Base-by-base conservation (phyloP, 441 rosid genomes). In the Theobroma grandiflorum region DNA sequence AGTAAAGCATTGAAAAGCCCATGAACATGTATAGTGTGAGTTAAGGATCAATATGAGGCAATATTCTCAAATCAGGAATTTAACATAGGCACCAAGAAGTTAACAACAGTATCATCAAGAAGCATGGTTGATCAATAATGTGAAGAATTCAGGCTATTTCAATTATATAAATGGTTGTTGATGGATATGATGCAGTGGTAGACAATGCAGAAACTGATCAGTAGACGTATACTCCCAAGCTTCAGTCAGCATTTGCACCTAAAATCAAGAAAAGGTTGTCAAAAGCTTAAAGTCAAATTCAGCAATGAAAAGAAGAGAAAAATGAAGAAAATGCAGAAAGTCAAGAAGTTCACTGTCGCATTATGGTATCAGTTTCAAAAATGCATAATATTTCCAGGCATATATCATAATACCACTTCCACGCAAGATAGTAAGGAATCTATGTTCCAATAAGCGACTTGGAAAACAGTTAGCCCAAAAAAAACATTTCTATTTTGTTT, bases 101-200 rank as follows among this genome's bases (percentile, higher is more conserved):
- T 40, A 81, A 67, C n/a, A 37, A 68, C 35, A 75, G 63, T 79
- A 68, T 68, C 61, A 47, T 64, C 62, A 79, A 74, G 73, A 53
- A 59, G 58, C 49, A 61, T 45, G 52, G 62, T 66, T 74, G 64
- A 68, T 43, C 31, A 18, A 71, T 57, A 74, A 78, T 43, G n/a
- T 35, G 61, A 33, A 57, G 49, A 73, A 78, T 16, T 68, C 8
- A n/a, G 66, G 66, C 43, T 40, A 55, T 40, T 58, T 74, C 47
- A 58, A 77, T 66, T 49, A 66, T 73, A 71, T 37, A 75, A 63
- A 64, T 40, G 72, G 40, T 42, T 47, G 72, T 83, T 49, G 53
- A 68, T 72, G 97, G 95, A 93, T 91, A 93, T 97, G 99, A 90
- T 97, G 99, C 65, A 97, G 88, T 26, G 99, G 99, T 83, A 97